Base-by-base conservation (phyloP, 2,329 filamentous ascomycete genomes). In the Biscogniauxia marginata region DNA sequence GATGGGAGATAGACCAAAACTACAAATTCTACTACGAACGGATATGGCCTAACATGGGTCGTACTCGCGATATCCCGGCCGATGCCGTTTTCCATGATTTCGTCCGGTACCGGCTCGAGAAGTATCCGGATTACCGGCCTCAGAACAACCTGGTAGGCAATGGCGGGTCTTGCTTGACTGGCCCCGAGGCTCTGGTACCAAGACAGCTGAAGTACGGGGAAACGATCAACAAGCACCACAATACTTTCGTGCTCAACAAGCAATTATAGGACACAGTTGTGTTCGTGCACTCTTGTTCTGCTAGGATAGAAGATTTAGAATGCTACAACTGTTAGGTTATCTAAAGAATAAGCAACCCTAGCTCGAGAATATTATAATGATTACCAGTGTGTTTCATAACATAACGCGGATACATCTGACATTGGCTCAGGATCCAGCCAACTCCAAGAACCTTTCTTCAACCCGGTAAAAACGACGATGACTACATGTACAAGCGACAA, bases 71-170 rank as follows among this genome's bases (percentile, higher is more conserved):
- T 30, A 76, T 77, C 13, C 75, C 75, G 0, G 60, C 56, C 7
- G 70, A 75, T 34, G 75, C 75, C 0, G 71, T 74, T 0, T 55
- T 77, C 0, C 75, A 77, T 34, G 71, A 72, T 49, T 75, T 73
- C 11, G 56, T 76, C 3, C 24, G 74, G 5, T 71, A 69, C 64
- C 65, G 74, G 19, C 62, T 76, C 21, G 50, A 57, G 2, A 65
- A 72, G 18, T 60, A 71, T 50, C 1, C 54, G 1, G 52, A 53
- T 0, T 73, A 76, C 57, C 52, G 53, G 7, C 69, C 74, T 0
- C 16, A n/a, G 7, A 72, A 76, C 55, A 74, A 76, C 58, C 73
- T 70, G 34, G 67, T 68, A 53, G 69, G 64, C 0, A 16, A 34
- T 2, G 57, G 64, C n/a, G 62, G 57, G 4, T 70, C 72, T 22